Conservation (phyloP, 2,329 filamentous ascomycete species). For the Trichoderma atrobrunneum region DNA sequence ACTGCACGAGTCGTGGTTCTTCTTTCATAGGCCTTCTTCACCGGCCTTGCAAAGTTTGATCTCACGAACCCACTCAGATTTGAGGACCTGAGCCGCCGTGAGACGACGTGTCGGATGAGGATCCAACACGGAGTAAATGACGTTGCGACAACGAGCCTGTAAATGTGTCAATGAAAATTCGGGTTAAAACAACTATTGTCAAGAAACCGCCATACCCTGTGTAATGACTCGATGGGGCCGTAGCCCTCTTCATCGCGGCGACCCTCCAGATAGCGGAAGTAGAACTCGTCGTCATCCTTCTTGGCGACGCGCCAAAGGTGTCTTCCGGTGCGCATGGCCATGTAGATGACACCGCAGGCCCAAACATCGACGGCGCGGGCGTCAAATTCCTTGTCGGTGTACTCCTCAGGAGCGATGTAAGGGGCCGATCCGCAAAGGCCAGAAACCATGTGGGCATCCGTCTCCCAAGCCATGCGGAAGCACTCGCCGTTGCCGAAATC, state of each 20-base stretch:
- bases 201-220: constrained; percentile 66
- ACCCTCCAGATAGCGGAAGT: constrained; percentile 88
- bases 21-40: constrained; percentile 78
- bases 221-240: constrained; percentile 90
- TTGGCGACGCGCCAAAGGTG: constrained; percentile 97
- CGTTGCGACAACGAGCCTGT: constrained; percentile 93
- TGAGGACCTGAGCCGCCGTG: constrained; percentile 92
- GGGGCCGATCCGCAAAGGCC: constrained; percentile 94
- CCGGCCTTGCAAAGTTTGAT: constrained; percentile 96
- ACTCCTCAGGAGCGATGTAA: constrained; percentile 97
- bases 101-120: constrained; percentile 90
- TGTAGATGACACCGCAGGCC: constrained; percentile 98
- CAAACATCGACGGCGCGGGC: constrained; percentile 96
- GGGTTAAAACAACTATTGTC: neutral
- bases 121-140: constrained; percentile 97
- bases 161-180: neutral
- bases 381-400: constrained; percentile 92
- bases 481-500: constrained; percentile 99
- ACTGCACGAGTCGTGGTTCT: neutral
- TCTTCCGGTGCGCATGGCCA: constrained; percentile 96
- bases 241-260: constrained; percentile 94
- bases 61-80: constrained; percentile 97
- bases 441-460: constrained; percentile 95
- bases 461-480: constrained; percentile 99
- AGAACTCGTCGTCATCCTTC: constrained; percentile 97